phyloP scores from a whole-genome alignment of 1,284 basidiomycete species.

The Retiboletus fuscus region DNA sequence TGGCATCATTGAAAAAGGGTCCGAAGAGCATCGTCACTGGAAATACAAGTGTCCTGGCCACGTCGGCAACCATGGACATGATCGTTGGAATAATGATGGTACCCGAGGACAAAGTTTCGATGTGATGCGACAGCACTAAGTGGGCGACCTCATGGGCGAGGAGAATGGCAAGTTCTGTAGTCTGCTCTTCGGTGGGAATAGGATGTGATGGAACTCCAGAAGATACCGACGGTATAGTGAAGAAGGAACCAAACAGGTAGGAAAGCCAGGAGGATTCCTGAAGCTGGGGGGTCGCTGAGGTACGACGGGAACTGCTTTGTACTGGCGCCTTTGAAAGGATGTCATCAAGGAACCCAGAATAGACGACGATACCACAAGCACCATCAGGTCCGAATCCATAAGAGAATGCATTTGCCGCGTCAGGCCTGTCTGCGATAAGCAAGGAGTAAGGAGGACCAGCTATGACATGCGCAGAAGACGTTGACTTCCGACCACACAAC shows the following conservation, averaged over 20 bases:
- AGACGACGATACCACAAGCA: conserved; percentile 90
- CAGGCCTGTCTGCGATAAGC: conserved; percentile 84
- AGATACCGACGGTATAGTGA: conserved; percentile 49
- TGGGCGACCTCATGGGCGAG: conserved; percentile 91
- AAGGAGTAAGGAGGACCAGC: conserved; percentile 89
- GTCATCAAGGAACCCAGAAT: conserved; percentile 88
- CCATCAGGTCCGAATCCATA: conserved; percentile 92
- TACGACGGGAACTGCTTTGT: conserved; percentile 36
- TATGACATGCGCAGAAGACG: conserved; percentile 65
- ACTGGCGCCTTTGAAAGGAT: conserved; percentile 65
- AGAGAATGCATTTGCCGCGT: conserved; percentile 86
- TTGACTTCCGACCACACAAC: conserved; percentile 56
- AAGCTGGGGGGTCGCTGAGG: conserved; percentile 25
- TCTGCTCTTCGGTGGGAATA: conserved; percentile 82
- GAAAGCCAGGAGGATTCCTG: conserved; percentile 61
- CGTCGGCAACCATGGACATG: conserved; percentile 79
- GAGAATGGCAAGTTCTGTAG: conserved; percentile 84
- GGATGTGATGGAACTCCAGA: conserved; percentile 49
- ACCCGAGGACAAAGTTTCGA: conserved; percentile 86
- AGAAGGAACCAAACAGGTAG: conserved; percentile 61
- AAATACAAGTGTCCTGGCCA: conserved; percentile 82
- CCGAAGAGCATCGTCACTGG: conserved; percentile 91
- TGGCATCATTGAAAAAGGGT: conserved; percentile 90
- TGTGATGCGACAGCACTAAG: conserved; percentile 87
- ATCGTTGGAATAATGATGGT: conserved; percentile 86